Evolutionary conservation across 768 basidiomycete genomes (phyloP).

Genomic region (Serendipita indica): DNA sequence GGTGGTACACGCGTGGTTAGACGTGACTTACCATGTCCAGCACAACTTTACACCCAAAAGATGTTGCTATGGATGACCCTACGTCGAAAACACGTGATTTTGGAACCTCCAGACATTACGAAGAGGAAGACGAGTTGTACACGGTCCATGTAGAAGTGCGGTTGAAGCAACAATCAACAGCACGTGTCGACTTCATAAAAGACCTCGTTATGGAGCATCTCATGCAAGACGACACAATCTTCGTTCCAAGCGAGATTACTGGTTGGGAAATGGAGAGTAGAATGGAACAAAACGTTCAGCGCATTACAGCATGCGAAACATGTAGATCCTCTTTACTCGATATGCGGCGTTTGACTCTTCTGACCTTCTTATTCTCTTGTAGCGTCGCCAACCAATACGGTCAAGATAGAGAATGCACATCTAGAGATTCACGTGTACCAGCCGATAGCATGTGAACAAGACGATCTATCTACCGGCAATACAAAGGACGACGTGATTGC

Average conservation of each 20-base stretch:
- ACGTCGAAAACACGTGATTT: no score
- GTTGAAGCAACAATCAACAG: slow-evolving; percentile 4
- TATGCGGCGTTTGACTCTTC: not conserved
- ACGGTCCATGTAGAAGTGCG: slow-evolving; percentile 8
- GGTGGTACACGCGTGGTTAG: no score
- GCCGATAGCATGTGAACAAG: slow-evolving; percentile 42
- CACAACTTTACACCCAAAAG: no score
- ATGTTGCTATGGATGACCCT: no score
- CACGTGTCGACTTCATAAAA: slow-evolving; percentile 7
- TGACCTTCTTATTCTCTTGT: slow-evolving; percentile 28
- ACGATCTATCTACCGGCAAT: slow-evolving; percentile 32
- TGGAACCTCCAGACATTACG: no score
- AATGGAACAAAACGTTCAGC: slow-evolving; percentile 60
- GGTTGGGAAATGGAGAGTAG: slow-evolving; percentile 71
- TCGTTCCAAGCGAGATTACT: slow-evolving; percentile 50
- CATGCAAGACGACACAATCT: slow-evolving; percentile 24
- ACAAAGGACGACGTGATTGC: slow-evolving; percentile 63
- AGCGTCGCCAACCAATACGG: slow-evolving; percentile 39
- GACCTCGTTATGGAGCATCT: not conserved
- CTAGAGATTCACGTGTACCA: slow-evolving; percentile 85
- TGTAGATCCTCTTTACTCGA: slow-evolving; percentile 20
- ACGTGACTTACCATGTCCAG: no score
- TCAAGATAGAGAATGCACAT: slow-evolving; percentile 40
- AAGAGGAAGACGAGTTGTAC: not conserved
- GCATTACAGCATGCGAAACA: slow-evolving; percentile 49